Base-by-base conservation (phyloP, 2,329 filamentous ascomycete species). In the Trichoderma aggressivum region DNA sequence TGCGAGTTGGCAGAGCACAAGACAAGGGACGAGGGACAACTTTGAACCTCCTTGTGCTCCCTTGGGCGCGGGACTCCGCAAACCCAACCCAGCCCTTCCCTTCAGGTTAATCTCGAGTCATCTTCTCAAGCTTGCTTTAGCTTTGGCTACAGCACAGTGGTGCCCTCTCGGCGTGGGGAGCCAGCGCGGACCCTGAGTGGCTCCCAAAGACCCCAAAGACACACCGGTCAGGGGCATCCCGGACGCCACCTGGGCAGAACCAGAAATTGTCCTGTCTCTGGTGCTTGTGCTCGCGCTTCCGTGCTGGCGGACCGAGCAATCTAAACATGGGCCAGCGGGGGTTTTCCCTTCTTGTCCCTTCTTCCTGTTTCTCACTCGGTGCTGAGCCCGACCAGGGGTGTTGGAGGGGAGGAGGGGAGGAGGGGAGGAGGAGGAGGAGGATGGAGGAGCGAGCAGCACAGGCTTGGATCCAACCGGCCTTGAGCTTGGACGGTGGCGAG, bases 131-230 rank as follows among this genome's bases (percentile, higher is more conserved):
- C 55, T 30, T 30, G 56, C 26, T 18, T 30, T 56, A 36, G 47
- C 26, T 18, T 30, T 56, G 26, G 47, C 30, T 21, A 39, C 43
- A 28, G 26, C 26, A 28, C 26, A 34, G 56, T 69, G 53, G 66
- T 47, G 66, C 56, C 43, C 56, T 28, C 36, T 69, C 55, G 66
- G 55, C 66, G 66, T 69, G 66, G 66, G 53, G 65, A 59, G 63
- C 65, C 65, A 68, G 65, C 55, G 65, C 65, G 65, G 66, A 69
- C 56, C 28, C 47, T 47, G 55, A 60, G 66, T 69, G 66, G 66
- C 64, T 61, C 55, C 62, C 53, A 34, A 67, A 28, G 55, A 39
- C 26, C 55, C 55, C 24, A 55, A 58, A 58, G 26, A 28, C 63
- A 66, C 63, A 18, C 56, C 21, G 56, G 56, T 39, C 56, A 69